Evolutionary conservation across 2,329 filamentous ascomycete genomes (phyloP).

Genomic region (Botrytis squamosa): DNA sequence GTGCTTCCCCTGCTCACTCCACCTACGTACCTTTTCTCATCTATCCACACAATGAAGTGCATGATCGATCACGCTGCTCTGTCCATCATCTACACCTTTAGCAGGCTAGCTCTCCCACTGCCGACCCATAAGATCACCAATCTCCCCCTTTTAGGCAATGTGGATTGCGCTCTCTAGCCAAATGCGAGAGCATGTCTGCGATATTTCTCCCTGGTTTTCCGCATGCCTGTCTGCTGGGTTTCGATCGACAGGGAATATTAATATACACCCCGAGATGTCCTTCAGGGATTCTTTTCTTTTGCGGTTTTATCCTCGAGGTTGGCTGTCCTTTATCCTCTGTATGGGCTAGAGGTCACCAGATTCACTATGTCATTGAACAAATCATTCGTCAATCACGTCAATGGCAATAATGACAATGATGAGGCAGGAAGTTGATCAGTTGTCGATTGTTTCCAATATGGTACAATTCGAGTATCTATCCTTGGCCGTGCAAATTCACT

Average conservation of each 20-base stretch:
- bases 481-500: background rate
- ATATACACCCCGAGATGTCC: background rate
- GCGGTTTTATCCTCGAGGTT: background rate
- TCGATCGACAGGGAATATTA: background rate
- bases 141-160: background rate
- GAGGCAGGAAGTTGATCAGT: background rate
- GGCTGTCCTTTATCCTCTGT: background rate
- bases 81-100: background rate
- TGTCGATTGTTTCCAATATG: conserved; percentile 1
- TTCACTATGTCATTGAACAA: background rate
- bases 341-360: background rate
- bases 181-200: background rate
- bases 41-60: background rate
- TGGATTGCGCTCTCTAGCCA: background rate
- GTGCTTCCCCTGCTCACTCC: background rate
- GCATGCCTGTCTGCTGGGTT: background rate
- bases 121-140: conserved; percentile 11
- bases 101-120: background rate
- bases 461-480: background rate
- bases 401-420: background rate
- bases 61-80: background rate
- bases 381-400: background rate
- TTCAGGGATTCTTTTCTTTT: background rate
- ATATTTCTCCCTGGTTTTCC: background rate
- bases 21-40: background rate